Percentiles rank a stretch among this genome's conserved stretches.
phyloP scores from a whole-genome alignment of 345 rosid genomes.

The Brassica juncea region DNA sequence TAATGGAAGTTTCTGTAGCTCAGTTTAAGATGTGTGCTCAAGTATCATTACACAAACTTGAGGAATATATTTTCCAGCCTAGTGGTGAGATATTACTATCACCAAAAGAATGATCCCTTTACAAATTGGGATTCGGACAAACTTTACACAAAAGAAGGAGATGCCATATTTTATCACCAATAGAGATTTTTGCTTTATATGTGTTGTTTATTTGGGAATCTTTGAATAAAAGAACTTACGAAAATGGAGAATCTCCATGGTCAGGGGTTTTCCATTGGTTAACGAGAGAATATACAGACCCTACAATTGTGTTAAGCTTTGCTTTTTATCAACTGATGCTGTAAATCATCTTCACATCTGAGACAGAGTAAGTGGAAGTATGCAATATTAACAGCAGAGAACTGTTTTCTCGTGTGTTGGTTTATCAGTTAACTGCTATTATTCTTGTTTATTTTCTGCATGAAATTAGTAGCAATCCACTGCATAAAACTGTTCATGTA shows the following conservation, averaged over 20 bases:
- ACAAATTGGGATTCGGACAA: constrained; percentile 31
- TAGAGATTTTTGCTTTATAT: neutral
- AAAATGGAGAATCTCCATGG: constrained; percentile 34
- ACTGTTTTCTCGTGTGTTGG: constrained; percentile 5
- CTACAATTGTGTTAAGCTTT: constrained; percentile 3
- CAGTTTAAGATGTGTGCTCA: constrained; percentile 6
- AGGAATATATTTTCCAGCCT: neutral
- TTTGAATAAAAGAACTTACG: constrained; percentile 8
- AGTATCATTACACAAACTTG: neutral
- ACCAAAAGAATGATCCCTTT: constrained; percentile 30
- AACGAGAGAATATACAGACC: constrained; percentile 14
- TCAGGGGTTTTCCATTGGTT: constrained; percentile 27
- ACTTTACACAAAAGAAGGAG: constrained; percentile 34
- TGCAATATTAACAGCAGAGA: constrained; percentile 1
- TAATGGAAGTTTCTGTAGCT: constrained; percentile 37
- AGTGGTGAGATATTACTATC: constrained; percentile 37
- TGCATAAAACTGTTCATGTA: neutral
- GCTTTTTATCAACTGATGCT: constrained; percentile 8
- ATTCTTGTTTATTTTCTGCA: neutral
- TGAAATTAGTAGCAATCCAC: neutral
- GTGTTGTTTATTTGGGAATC: constrained; percentile 28
- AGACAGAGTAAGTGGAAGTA: constrained; percentile 8
- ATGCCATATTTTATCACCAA: constrained; percentile 27
- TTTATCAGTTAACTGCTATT: neutral
- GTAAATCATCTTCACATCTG: constrained; percentile 10